Evolutionary conservation across 1,284 basidiomycete species (phyloP), one percentile per base, ranked within the genome.

Genomic region (Malassezia cuniculi): DNA sequence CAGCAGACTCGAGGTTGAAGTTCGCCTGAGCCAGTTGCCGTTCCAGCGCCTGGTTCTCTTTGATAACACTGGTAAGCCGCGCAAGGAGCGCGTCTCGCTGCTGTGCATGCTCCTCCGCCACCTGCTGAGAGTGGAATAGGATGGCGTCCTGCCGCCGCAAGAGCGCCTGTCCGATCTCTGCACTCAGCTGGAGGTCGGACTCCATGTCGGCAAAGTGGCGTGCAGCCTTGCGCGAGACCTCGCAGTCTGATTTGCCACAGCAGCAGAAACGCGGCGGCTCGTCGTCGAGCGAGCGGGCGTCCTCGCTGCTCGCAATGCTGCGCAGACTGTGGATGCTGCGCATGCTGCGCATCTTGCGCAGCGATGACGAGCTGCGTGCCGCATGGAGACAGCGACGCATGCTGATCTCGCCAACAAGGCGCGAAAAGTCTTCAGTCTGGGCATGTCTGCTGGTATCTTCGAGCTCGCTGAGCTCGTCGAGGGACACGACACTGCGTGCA

Each of bases 111-210:
- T 53, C 68, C 55, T 57, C 70, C 53, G 50, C 43, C 26, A 60
- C 60, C 27, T 58, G 56, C 22, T 60, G 55, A 7, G 49, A 34
- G 52, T 75, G 73, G 39, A 80, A 77, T 34, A 86, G 75, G 64
- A 82, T 82, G 3, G 80, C 81, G 69, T 90, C 86, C 64, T 87
- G 85, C 48, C 81, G 74, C 58, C 82, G 78, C 33, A 94, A 68
- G 31, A 95, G 70, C 1, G 86, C 86, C 68, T 86, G 83, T 1
- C 89, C 89, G 32, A 94, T 81, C 71, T 93, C 86, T 14, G 62
- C 62, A 28, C 60, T 64, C n/a, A 66, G 52, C 12, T 57, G 53
- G 16, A 66, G 51, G 31, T 66, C 60, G 8, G 52, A 50, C 34
- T 66, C 62, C 32, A 66, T 50, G 17, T 64, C 55, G n/a, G 52